Conservation (phyloP, 2,329 filamentous ascomycete species). For the Colletotrichum simmondsii region DNA sequence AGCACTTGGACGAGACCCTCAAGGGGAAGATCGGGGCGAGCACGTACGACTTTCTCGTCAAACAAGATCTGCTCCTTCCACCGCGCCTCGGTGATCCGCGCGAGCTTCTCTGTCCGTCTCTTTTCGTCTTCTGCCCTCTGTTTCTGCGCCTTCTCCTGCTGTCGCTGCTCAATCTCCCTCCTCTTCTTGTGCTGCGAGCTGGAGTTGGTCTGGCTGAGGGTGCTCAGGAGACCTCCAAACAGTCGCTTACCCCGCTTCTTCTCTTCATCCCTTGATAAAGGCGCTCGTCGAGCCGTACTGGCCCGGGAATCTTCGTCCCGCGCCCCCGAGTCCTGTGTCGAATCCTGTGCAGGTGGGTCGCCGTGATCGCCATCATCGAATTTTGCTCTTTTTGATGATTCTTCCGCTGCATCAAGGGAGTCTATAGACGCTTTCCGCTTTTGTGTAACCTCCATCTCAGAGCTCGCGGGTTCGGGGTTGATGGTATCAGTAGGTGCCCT, state of each 20-base stretch:
- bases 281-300: conserved; percentile 47
- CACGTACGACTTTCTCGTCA: conserved; percentile 79
- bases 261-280: conserved; percentile 68
- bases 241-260: conserved; percentile 86
- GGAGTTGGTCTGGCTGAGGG: conserved; percentile 78
- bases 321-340: not conserved
- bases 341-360: not conserved
- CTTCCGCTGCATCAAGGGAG: conserved; percentile 31
- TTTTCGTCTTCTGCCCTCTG: conserved; percentile 79
- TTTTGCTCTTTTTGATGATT: conserved; percentile 31
- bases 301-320: conserved; percentile 27
- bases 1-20: conserved; percentile 35
- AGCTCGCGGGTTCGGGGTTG: not conserved
- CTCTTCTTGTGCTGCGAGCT: conserved; percentile 74
- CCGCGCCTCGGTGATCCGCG: conserved; percentile 69
- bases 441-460: conserved; percentile 29
- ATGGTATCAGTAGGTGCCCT: conserved; percentile 14
- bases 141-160: conserved; percentile 79
- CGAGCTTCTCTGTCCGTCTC: conserved; percentile 72
- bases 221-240: conserved; percentile 84
- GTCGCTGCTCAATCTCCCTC: conserved; percentile 83
- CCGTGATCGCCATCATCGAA: conserved; percentile 27
- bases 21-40: not conserved
- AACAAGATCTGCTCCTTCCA: conserved; percentile 78
- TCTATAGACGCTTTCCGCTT: conserved; percentile 46